Base-by-base conservation (phyloP, 768 basidiomycete genomes). In the Amanita jacksonii region DNA sequence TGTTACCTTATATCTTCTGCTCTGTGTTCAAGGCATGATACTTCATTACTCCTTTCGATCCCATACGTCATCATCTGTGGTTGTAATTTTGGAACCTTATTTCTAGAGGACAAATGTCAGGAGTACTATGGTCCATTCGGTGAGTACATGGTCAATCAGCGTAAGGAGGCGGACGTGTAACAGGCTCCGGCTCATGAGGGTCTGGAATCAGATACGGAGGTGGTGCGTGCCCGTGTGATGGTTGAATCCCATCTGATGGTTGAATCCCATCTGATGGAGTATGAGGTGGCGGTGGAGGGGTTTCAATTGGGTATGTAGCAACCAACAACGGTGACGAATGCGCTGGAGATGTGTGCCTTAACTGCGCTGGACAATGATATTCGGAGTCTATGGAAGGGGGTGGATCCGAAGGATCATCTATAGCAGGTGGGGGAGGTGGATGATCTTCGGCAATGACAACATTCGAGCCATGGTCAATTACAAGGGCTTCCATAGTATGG, bases 361-460 rank as follows among this genome's bases (percentile, higher is more conserved):
- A 49, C n/a, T 54, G 52, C 27, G 62, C 63, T n/a, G 73, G 74
- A 12, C 69, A 69, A 43, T 73, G 70, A 54, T 82, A 87, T 38
- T 79, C 81, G 7, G 84, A 87, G 60, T 91, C 85, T 52, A 91
- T 91, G 5, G 84, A 85, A 9, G 88, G 88, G 4, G 88, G 88
- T 16, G 87, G 88, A 57, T 91, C 88, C 2, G 79, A 81, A 16
- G 88, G 88, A 59, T 91, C 88, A 54, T 91, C 88, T 67, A 89
- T 73, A 25, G 81, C 78, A 0, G 86, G 85, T 4, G 87, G 87
- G 0, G 87, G 88, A 0, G 84, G 86, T 1, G 71, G 77, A 18
- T 65, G 61, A 34, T 67, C 63, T 51, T 54, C 61, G 43, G 50
- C 51, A 18, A 52, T 53, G 38, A 61, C 56, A 45, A 60, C 59